These are phyloP conservation scores for Neonectria magnoliae DNA, from an alignment of 2,329 filamentous ascomycete species.

Conservation along the genomic window DNA sequence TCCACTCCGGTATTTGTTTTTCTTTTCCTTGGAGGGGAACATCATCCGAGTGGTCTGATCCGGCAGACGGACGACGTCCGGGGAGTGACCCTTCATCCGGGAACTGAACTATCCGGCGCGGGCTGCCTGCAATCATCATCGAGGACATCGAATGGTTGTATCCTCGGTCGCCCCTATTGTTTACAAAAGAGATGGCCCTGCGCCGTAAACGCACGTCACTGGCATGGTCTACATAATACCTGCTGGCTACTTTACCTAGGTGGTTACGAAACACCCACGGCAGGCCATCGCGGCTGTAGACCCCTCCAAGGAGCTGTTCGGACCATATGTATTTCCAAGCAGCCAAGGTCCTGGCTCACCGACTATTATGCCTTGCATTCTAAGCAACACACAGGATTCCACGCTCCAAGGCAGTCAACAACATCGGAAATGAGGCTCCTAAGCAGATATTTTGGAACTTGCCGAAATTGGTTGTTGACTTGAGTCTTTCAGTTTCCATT, in stretches of 20 bases:
- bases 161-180: neutral
- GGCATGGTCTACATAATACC: neutral
- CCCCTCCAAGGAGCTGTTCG: neutral
- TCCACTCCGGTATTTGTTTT: neutral
- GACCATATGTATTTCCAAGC: neutral
- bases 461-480: neutral
- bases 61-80: neutral
- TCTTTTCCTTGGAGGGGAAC: neutral
- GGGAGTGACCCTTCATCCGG: neutral
- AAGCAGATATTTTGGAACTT: neutral
- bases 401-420: neutral
- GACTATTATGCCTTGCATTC: neutral
- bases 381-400: neutral
- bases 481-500: slow-evolving; percentile 36
- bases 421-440: neutral
- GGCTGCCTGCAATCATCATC: neutral
- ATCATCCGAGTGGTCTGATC: slow-evolving; percentile 7
- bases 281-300: neutral
- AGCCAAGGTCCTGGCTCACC: neutral
- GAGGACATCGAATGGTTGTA: slow-evolving; percentile 2
- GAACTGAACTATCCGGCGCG: neutral
- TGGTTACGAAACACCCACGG: neutral
- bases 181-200: neutral
- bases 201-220: neutral
- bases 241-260: neutral